Conservation (phyloP, 2,329 filamentous ascomycete genomes). For the Pyrenophora seminiperda region DNA sequence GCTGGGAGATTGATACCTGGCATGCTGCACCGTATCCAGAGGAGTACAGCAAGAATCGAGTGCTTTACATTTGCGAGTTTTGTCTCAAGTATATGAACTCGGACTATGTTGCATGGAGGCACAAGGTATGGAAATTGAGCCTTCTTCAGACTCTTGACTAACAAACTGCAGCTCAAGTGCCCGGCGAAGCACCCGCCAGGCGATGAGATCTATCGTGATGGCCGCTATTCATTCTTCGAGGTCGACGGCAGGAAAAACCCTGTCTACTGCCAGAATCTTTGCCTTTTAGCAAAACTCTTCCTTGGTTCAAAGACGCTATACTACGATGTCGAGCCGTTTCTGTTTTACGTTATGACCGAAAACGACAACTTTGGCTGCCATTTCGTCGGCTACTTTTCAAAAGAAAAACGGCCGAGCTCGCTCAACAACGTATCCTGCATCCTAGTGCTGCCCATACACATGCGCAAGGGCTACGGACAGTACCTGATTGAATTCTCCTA, state of each 20-base stretch:
- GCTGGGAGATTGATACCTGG: conserved; percentile 98
- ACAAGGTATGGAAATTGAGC: conserved; percentile 64
- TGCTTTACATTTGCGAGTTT: conserved; percentile 99
- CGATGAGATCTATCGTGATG: conserved; percentile 94
- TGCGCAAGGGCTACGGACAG: conserved; percentile 95
- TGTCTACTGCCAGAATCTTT: conserved; percentile 98
- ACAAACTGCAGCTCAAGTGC: conserved; percentile 68
- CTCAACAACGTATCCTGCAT: conserved; percentile 99
- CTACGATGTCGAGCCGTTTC: conserved; percentile 95
- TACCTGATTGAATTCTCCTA: conserved; percentile 98
- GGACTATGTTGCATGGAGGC: conserved; percentile 95
- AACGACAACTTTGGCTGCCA: conserved; percentile 91
- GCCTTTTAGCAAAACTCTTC: conserved; percentile 93
- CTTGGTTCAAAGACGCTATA: conserved; percentile 98
- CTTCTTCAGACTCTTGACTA: conserved; percentile 17
- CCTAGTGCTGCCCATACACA: conserved; percentile 91
- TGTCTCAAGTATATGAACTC: conserved; percentile 99
- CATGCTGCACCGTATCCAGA: conserved; percentile 98
- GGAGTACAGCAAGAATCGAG: conserved; percentile 94
- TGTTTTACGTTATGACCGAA: conserved; percentile 97
- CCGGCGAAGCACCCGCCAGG: conserved; percentile 95
- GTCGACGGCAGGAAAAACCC: conserved; percentile 96
- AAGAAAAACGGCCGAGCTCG: conserved; percentile 93
- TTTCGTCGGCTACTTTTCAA: conserved; percentile 98
- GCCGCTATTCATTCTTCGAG: conserved; percentile 92